Evolutionary conservation across 768 basidiomycete species (phyloP).

Genomic region (Boletus vermiculosoides): DNA sequence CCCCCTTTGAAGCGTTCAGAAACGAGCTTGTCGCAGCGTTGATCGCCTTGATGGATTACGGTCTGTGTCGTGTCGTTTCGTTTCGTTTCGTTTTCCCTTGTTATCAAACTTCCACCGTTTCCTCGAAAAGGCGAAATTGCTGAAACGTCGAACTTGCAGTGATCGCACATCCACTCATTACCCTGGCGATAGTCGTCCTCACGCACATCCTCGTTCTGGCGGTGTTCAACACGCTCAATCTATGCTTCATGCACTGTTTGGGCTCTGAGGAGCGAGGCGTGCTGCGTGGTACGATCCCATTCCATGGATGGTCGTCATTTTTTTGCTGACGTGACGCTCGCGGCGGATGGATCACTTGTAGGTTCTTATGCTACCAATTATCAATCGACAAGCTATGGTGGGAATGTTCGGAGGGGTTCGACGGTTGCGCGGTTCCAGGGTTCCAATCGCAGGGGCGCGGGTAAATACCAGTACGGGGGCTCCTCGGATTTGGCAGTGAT

Average conservation of each 20-base stretch:
- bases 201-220: slow-evolving; percentile 7
- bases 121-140: background rate
- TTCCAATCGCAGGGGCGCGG: slow-evolving; percentile 10
- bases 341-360: background rate
- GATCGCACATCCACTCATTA: slow-evolving; percentile 11
- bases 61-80: slow-evolving; percentile 9
- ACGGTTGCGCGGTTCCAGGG: slow-evolving; percentile 11
- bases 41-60: slow-evolving; percentile 9
- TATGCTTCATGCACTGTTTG: background rate
- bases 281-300: slow-evolving; percentile 8
- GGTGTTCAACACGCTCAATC: background rate
- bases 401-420: slow-evolving; percentile 12
- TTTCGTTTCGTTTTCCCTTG: too few species aligned
- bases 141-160: background rate
- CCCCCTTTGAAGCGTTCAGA: slow-evolving; percentile 24
- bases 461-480: background rate
- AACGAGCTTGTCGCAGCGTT: slow-evolving; percentile 12
- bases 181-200: slow-evolving; percentile 11
- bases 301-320: background rate
- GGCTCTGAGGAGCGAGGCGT: background rate
- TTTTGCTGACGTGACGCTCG: background rate
- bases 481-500: background rate
- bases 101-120: background rate
- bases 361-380: slow-evolving; percentile 19
- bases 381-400: slow-evolving; percentile 20